Conservation (phyloP, 306 rosid genomes). For the Begonia peltatifolia region DNA sequence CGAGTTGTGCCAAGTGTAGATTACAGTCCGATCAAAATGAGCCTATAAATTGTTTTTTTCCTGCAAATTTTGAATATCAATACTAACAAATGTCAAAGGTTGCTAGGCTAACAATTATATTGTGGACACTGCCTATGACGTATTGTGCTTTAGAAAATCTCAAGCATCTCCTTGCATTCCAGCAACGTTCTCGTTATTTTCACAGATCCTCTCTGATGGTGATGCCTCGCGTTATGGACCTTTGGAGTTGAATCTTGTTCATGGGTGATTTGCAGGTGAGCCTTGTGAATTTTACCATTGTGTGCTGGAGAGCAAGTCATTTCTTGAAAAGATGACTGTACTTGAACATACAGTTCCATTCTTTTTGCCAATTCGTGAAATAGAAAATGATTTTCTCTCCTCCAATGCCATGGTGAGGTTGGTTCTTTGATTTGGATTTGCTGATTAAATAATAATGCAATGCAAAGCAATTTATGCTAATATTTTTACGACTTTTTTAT, state of each 20-base stretch:
- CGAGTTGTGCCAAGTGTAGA: too few species aligned
- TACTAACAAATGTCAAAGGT: too few species aligned
- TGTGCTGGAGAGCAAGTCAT: conserved; percentile 90
- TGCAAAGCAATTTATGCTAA: conserved; percentile 12
- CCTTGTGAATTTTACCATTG: conserved; percentile 74
- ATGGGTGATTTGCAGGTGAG: conserved; percentile 48
- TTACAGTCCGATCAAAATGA: too few species aligned
- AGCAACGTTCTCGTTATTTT: too few species aligned
- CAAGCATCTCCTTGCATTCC: too few species aligned
- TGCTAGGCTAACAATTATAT: too few species aligned
- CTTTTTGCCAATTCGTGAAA: conserved; percentile 73
- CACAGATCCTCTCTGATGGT: neutral
- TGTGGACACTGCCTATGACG: too few species aligned
- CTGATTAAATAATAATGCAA: conserved; percentile 8
- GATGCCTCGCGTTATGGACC: neutral
- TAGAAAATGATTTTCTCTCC: conserved; percentile 79
- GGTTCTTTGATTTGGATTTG: conserved; percentile 20
- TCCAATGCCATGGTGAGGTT: conserved; percentile 76
- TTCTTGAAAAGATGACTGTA: conserved; percentile 91
- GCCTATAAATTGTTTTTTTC: too few species aligned
- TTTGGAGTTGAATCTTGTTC: conserved; percentile 5
- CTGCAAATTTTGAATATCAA: too few species aligned
- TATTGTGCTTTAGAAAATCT: too few species aligned
- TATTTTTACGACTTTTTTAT: conserved; percentile 12
- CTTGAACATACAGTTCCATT: conserved; percentile 86